phyloP scores from a whole-genome alignment of 441 rosid genomes.

The Pelargonium citronellum region DNA sequence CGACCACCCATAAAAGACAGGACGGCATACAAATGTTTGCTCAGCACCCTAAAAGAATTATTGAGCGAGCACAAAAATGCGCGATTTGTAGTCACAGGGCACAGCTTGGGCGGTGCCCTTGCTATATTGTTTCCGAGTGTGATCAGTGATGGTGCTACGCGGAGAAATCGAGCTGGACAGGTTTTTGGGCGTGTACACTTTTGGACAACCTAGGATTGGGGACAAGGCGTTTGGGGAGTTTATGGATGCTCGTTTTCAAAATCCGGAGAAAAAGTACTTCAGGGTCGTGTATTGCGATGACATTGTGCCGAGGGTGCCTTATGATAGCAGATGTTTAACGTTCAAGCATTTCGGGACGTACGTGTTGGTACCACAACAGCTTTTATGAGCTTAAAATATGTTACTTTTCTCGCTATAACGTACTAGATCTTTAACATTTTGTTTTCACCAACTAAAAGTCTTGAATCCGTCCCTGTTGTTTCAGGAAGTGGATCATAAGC shows the following conservation, averaged over 20 bases:
- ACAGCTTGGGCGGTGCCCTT: slow-evolving; percentile 64
- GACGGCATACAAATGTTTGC: slow-evolving; percentile 40
- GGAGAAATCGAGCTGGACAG: slow-evolving; percentile 41
- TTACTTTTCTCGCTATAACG: slow-evolving; percentile 21
- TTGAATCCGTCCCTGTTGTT: neutral
- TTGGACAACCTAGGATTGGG: slow-evolving; percentile 74
- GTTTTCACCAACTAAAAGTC: too few relatives aligned
- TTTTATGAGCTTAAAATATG: slow-evolving; percentile 43
- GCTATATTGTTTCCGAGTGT: slow-evolving; percentile 51
- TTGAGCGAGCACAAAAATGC: slow-evolving; percentile 26
- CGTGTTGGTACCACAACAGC: slow-evolving; percentile 42
- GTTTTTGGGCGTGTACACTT: slow-evolving; percentile 50
- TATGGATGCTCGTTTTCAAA: slow-evolving; percentile 36
- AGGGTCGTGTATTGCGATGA: slow-evolving; percentile 60
- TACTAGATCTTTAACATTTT: neutral
- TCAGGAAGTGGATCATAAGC: slow-evolving; percentile 45
- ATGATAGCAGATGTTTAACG: slow-evolving; percentile 43
- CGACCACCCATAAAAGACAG: slow-evolving; percentile 38
- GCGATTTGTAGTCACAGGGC: slow-evolving; percentile 48
- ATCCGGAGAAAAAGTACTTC: slow-evolving; percentile 27
- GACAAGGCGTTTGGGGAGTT: slow-evolving; percentile 39
- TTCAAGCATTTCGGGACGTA: slow-evolving; percentile 65
- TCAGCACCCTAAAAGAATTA: slow-evolving; percentile 28
- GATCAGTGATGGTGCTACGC: slow-evolving; percentile 39
- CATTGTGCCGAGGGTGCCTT: slow-evolving; percentile 64